These are phyloP conservation scores for Colletotrichum ledebouriae DNA, from an alignment of 2,329 filamentous ascomycete genomes.

Conservation along the genomic window DNA sequence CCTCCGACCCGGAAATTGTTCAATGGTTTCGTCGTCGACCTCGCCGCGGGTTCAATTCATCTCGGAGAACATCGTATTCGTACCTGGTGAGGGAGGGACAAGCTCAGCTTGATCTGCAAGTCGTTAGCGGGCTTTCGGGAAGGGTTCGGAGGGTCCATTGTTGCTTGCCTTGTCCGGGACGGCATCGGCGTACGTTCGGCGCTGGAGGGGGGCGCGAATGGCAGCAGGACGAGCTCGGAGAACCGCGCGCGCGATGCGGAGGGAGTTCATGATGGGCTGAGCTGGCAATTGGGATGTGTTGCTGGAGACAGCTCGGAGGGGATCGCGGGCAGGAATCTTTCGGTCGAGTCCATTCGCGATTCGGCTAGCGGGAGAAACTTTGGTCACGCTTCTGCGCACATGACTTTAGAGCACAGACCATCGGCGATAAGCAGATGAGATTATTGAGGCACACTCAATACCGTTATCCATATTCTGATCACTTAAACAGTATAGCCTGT, in stretches of 20 bases:
- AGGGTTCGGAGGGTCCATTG: constrained; percentile 45
- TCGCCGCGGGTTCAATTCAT: constrained; percentile 5
- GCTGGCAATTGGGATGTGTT: constrained; percentile 64
- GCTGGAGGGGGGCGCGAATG: constrained; percentile 81
- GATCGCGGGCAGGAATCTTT: constrained; percentile 63
- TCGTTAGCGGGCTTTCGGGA: constrained; percentile 47
- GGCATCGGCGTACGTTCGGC: constrained; percentile 91
- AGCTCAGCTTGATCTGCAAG: constrained; percentile 90
- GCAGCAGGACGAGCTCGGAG: constrained; percentile 85
- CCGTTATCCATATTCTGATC: background rate
- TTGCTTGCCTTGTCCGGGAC: constrained; percentile 81
- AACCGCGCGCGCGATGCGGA: constrained; percentile 92
- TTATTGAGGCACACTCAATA: background rate
- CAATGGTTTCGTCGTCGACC: constrained; percentile 21
- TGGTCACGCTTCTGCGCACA: constrained; percentile 51
- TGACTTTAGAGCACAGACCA: constrained; percentile 45
- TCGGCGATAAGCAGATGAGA: constrained; percentile 14
- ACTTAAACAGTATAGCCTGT: background rate
- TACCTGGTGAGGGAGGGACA: constrained; percentile 99
- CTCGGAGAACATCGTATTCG: constrained; percentile 53
- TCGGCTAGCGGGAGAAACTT: constrained; percentile 54
- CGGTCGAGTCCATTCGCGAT: constrained; percentile 56
- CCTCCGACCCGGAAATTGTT: constrained; percentile 20
- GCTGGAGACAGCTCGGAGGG: constrained; percentile 58
- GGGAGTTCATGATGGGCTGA: constrained; percentile 85